Evolutionary conservation across 1,139 yeast genomes (phyloP).

Genomic region (Saccharomyces uvarum): DNA sequence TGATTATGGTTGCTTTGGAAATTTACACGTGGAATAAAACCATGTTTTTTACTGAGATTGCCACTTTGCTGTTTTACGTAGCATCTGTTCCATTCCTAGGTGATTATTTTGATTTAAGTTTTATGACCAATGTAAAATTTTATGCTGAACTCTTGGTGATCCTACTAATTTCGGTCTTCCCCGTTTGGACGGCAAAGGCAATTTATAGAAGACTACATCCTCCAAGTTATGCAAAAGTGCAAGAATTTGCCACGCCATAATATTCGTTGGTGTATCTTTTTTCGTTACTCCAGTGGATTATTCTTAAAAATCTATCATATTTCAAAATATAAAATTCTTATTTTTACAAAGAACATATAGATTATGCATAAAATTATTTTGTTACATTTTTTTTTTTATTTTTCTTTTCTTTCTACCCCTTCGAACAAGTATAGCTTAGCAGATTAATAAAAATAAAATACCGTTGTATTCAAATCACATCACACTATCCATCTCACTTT

Average conservation of each 20-base stretch:
- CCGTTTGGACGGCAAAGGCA: conserved; percentile 81
- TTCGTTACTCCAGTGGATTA: conserved; percentile 17
- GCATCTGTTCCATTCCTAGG: conserved; percentile 72
- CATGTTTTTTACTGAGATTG: conserved; percentile 67
- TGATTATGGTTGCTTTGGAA: conserved; percentile 88
- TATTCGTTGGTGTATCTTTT: background rate
- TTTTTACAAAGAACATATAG: background rate
- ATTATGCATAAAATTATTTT: background rate
- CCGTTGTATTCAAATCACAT: background rate
- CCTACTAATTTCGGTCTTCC: conserved; percentile 64
- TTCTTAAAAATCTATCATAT: background rate
- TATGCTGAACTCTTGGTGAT: conserved; percentile 64
- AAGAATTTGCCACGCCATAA: conserved; percentile 35
- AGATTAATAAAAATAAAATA: background rate
- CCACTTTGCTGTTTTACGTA: conserved; percentile 60
- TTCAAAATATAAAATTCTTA: background rate
- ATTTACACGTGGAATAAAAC: conserved; percentile 81
- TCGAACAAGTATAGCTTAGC: background rate
- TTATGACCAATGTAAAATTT: conserved; percentile 51
- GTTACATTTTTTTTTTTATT: background rate
- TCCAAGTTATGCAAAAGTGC: conserved; percentile 97
- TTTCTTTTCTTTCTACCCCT: background rate
- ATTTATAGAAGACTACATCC: conserved; percentile 73
- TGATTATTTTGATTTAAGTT: conserved; percentile 74
- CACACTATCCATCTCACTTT: conserved; percentile 32